Base-by-base conservation (phyloP, 1,284 basidiomycete species). In the Ganoderma boninense region DNA sequence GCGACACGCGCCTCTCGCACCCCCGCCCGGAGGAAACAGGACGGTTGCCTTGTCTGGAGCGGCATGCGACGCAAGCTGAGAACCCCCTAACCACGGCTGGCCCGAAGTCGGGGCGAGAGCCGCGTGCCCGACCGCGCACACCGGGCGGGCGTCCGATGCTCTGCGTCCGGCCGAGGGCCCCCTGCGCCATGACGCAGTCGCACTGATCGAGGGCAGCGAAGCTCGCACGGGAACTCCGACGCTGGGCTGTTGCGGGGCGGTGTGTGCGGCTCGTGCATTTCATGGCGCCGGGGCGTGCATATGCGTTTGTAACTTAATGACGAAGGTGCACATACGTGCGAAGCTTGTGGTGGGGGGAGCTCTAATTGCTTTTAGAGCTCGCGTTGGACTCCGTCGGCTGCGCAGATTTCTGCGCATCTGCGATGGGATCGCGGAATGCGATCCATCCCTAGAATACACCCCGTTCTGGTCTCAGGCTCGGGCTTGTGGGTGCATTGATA, bases 351-450 rank as follows among this genome's bases (percentile, higher is more conserved):
- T 16, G 35, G 54, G 29, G 54, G 29, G 49, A 16, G 56, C 56
- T 57, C 56, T 57, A 57, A n/a, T n/a, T 13, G 35, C 29, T 40
- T 60, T 60, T 60, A 38, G 29, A 38, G 20, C 35, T 35, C 18
- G 38, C 38, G 38, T 38, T 6, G 57, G 1, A 7, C 18, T n/a
- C 35, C 11, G 35, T 23, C 57, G 57, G 23, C n/a, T 44, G 56
- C 46, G 60, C 66, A 62, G 66, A 38, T 38, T 38, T 57, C 62
- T 38, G 62, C 52, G 44, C 66, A 71, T 71, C 72, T 69, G 69
- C 64, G 72, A 73, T 73, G 26, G 63, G 23, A 71, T 73, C 72
- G 72, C 66, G 69, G 71, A 71, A 62, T 42, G 63, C 43, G 64
- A 57, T 43, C 42, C 57, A 32, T 40, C 57, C 35, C 13, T 20